Evolutionary conservation across 202 grass and related monocot species (phyloP).

Genomic region (Miscanthus sacchariflorus): DNA sequence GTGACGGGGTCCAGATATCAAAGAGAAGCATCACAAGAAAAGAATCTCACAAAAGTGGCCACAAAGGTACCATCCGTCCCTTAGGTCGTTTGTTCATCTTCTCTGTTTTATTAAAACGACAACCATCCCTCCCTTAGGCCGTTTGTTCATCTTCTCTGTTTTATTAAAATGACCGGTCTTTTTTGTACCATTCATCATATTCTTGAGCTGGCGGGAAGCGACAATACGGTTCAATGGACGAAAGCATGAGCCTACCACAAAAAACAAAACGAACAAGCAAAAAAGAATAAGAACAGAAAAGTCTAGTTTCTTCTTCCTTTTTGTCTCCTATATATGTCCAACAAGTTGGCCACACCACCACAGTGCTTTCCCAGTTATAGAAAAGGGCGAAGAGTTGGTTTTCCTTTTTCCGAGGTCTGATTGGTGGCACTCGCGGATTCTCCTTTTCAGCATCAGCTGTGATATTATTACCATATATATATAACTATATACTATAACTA

Average conservation of each 20-base stretch:
- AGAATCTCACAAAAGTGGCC: neutral
- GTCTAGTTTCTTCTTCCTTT: constrained; percentile 28
- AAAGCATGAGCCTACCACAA: constrained; percentile 43
- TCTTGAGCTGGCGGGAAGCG: constrained; percentile 42
- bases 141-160: constrained; percentile 12
- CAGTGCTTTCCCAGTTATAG: constrained; percentile 44
- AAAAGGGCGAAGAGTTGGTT: constrained; percentile 54
- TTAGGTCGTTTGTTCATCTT: neutral
- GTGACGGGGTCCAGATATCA: constrained; percentile 25
- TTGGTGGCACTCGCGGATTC: constrained; percentile 38
- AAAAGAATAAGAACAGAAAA: neutral
- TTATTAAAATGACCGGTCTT: constrained; percentile 35
- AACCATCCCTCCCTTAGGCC: neutral
- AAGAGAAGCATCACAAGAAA: constrained; percentile 36
- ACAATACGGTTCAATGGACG: constrained; percentile 36
- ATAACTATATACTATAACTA: neutral
- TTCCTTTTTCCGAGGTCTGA: constrained; percentile 60
- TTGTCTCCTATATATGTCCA: constrained; percentile 41
- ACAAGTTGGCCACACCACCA: constrained; percentile 38
- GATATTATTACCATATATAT: neutral
- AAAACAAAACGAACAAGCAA: constrained; percentile 41
- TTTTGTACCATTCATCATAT: constrained; percentile 14
- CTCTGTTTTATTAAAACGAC: constrained; percentile 23
- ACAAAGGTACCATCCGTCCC: constrained; percentile 11
- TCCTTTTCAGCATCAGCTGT: constrained; percentile 38